phyloP scores from a whole-genome alignment of 805 yeast genomes.

The Myxozyma melibiosi region DNA sequence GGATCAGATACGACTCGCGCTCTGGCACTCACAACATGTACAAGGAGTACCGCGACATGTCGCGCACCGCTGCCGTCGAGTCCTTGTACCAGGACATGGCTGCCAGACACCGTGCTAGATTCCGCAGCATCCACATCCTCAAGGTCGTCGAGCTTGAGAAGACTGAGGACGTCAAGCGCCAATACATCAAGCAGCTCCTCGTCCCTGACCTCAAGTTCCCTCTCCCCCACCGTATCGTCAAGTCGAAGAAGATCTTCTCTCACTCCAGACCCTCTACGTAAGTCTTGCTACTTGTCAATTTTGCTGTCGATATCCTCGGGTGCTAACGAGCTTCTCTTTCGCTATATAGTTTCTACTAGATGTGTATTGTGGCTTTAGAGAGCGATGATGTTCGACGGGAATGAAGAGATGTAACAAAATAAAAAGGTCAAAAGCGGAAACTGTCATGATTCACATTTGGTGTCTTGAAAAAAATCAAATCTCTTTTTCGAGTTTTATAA shows the following conservation, averaged over 20 bases:
- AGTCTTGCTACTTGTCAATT: not conserved
- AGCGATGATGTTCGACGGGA: not conserved
- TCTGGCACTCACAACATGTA: slow-evolving; percentile 99
- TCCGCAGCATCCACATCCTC: slow-evolving; percentile 97
- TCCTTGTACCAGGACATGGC: slow-evolving; percentile 99
- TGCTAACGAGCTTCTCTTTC: not conserved
- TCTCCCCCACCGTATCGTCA: slow-evolving; percentile 98
- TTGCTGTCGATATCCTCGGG: not conserved
- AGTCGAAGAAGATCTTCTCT: slow-evolving; percentile 84
- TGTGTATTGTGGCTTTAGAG: not conserved
- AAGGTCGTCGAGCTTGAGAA: slow-evolving; percentile 99
- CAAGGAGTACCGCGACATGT: slow-evolving; percentile 99
- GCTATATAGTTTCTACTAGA: slow-evolving; percentile 14
- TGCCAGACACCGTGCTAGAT: slow-evolving; percentile 99
- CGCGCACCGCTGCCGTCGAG: slow-evolving; percentile 99
- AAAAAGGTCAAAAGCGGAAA: slow-evolving; percentile 9
- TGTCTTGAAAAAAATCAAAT: slow-evolving; percentile 2
- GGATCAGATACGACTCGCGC: slow-evolving; percentile 99
- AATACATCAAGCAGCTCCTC: slow-evolving; percentile 96
- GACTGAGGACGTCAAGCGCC: slow-evolving; percentile 98
- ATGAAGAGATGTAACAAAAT: not conserved
- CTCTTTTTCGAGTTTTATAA: not conserved
- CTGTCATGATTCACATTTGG: slow-evolving; percentile 9
- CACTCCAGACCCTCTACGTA: slow-evolving; percentile 89
- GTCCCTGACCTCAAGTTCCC: slow-evolving; percentile 98